Percentiles rank a stretch among this genome's conserved stretches.
These are phyloP conservation scores for Hemileccinum impolitum DNA, from an alignment of 768 basidiomycete species.

Conservation along the genomic window DNA sequence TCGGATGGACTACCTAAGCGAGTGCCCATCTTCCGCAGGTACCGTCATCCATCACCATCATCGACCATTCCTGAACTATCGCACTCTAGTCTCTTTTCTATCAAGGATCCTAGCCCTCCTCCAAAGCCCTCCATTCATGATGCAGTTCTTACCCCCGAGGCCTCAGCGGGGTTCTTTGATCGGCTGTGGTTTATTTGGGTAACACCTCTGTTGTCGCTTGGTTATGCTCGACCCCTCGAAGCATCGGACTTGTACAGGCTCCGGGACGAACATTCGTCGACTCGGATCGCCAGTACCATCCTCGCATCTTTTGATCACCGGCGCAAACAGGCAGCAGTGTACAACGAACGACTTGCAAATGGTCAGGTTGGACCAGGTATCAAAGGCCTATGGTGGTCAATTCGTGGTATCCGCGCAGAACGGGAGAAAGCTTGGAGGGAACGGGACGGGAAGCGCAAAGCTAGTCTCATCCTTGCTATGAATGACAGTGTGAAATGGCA, in stretches of 20 bases:
- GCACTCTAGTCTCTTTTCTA: constrained; percentile 8
- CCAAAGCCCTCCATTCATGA: constrained; percentile 57
- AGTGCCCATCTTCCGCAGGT: constrained; percentile 3
- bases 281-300: constrained; percentile 59
- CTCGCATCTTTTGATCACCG: constrained; percentile 61
- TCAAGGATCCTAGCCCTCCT: constrained; percentile 26
- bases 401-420: constrained; percentile 45
- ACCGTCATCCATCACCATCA: neutral
- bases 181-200: constrained; percentile 75
- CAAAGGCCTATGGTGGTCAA: constrained; percentile 55
- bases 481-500: constrained; percentile 76
- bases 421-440: constrained; percentile 66
- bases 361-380: constrained; percentile 61
- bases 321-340: constrained; percentile 53
- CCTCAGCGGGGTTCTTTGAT: constrained; percentile 55
- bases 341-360: constrained; percentile 64
- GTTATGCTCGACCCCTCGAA: constrained; percentile 79
- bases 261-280: constrained; percentile 57
- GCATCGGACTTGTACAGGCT: constrained; percentile 80
- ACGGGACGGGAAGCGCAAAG: constrained; percentile 53
- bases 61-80: neutral
- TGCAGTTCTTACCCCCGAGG: constrained; percentile 62
- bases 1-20: neutral
- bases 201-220: constrained; percentile 63
- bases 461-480: constrained; percentile 66